Evolutionary conservation across 257 asterid genomes (phyloP), one percentile per base, ranked within the genome.

Genomic region (Penstemon eatonii): DNA sequence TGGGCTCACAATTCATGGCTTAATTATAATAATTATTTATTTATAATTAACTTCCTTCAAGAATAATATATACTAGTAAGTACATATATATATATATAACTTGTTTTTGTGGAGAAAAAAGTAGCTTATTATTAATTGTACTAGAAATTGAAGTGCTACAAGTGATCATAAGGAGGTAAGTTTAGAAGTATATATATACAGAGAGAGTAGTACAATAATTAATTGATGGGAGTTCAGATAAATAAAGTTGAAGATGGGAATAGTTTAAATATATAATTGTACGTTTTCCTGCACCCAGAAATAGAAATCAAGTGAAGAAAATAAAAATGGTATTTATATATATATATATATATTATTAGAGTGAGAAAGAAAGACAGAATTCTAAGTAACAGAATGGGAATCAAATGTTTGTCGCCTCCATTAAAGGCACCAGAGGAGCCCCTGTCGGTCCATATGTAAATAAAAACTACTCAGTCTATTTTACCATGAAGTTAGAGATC

Each of bases 1-100:
- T 59, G 13, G 37, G 82, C 41, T 81, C 78, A 51, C 68, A 77
- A 67, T 65, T 81, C 95, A 87, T 89, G 51, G 51, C 66, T 68
- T 6, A 33, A 1, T 36, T 36, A 10, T 4, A 11, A 52, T 15
- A 15, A 5, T 19, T 5, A 54, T 25, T n/a, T 38, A 66, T 5
- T 39, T 47, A n/a, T 33, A 62, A 19, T 7, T 36, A 51, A 37
- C 18, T 15, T 53, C 10, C 18, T 15, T 53, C 10, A 33, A 41
- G 53, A 68, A 68, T 33, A 49, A 66, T 54, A 49, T 7, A 15
- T 44, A 43, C n/a, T n/a, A n/a, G n/a, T n/a, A n/a, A n/a, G n/a
- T n/a, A n/a, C n/a, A n/a, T 70, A 73, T 72, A 72, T 52, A 72
- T 51, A 43, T 54, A 49, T 3, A 58, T 45, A 33, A 44, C 52